These are phyloP conservation scores for Stylonectria norvegica DNA, from an alignment of 2,329 filamentous ascomycete species.

Conservation along the genomic window DNA sequence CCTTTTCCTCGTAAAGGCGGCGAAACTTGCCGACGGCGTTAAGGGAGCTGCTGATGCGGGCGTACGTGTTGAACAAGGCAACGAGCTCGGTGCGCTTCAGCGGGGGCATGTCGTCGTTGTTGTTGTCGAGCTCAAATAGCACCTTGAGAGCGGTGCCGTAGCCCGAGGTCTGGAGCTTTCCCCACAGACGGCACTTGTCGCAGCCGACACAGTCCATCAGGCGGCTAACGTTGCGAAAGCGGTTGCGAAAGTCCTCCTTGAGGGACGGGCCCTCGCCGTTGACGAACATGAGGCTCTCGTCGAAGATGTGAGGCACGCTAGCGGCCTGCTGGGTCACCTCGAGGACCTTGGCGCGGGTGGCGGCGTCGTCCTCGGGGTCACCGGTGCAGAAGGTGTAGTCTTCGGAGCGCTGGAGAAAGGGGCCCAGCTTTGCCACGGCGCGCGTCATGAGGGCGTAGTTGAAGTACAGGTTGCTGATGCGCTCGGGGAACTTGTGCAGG, in stretches of 20 bases:
- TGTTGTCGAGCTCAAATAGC: constrained; percentile 84
- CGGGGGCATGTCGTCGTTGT: constrained; percentile 60
- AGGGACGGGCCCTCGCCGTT: constrained; percentile 69
- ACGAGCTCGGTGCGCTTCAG: constrained; percentile 90
- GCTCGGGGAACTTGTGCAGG: constrained; percentile 81
- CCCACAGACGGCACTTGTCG: constrained; percentile 98
- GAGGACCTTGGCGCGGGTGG: constrained; percentile 80
- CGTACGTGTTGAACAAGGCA: constrained; percentile 90
- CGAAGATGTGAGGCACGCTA: constrained; percentile 76
- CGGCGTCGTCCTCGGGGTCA: constrained; percentile 71
- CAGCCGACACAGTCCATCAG: constrained; percentile 99
- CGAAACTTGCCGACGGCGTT: constrained; percentile 71
- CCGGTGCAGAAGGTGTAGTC: constrained; percentile 90
- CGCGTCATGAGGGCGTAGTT: constrained; percentile 96
- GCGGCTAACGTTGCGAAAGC: constrained; percentile 93
- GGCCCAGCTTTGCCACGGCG: constrained; percentile 84
- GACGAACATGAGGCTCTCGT: constrained; percentile 94
- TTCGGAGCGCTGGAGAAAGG: constrained; percentile 61
- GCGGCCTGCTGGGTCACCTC: constrained; percentile 68
- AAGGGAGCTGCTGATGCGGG: constrained; percentile 78
- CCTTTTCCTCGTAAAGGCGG: constrained; percentile 44
- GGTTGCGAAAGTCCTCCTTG: constrained; percentile 96
- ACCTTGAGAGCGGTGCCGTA: constrained; percentile 95
- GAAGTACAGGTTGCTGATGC: constrained; percentile 97
- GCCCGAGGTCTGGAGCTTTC: constrained; percentile 90